phyloP scores from a whole-genome alignment of 2,329 filamentous ascomycete species.

The Neofusicoccum sp. region DNA sequence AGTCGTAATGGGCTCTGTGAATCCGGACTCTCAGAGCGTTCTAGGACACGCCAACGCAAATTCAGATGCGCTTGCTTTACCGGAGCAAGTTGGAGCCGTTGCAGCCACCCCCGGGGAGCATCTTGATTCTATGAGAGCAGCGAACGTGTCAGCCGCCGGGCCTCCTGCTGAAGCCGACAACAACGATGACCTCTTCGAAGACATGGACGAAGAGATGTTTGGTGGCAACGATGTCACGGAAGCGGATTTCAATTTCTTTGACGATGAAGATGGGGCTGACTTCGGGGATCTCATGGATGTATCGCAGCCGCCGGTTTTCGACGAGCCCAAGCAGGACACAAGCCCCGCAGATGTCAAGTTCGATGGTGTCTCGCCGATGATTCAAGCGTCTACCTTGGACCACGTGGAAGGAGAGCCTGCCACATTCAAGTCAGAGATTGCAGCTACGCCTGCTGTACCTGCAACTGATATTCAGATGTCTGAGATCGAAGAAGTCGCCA shows the following conservation, averaged over 20 bases:
- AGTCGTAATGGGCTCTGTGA: neutral
- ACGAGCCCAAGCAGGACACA: constrained; percentile 24
- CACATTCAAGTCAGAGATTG: constrained; percentile 17
- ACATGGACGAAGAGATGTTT: constrained; percentile 68
- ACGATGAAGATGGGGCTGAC: constrained; percentile 58
- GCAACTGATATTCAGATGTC: constrained; percentile 2
- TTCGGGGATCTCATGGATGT: constrained; percentile 37
- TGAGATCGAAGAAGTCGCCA: neutral
- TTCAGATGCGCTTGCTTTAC: neutral
- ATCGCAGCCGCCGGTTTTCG: constrained; percentile 20
- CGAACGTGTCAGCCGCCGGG: neutral
- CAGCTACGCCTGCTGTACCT: neutral
- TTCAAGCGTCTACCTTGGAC: constrained; percentile 8
- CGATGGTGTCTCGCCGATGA: constrained; percentile 19
- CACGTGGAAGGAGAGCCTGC: constrained; percentile 7
- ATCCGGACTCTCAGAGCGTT: neutral
- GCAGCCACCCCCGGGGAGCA: neutral
- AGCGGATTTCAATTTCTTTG: constrained; percentile 83
- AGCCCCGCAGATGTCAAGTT: constrained; percentile 20
- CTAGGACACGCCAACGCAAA: neutral
- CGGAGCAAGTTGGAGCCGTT: neutral
- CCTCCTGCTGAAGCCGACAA: constrained; percentile 20
- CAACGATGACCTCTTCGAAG: constrained; percentile 66
- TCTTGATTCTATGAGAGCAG: neutral
- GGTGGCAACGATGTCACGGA: constrained; percentile 77